phyloP scores from a whole-genome alignment of 805 yeast genomes.

The Saccharomycodes ludwigii region DNA sequence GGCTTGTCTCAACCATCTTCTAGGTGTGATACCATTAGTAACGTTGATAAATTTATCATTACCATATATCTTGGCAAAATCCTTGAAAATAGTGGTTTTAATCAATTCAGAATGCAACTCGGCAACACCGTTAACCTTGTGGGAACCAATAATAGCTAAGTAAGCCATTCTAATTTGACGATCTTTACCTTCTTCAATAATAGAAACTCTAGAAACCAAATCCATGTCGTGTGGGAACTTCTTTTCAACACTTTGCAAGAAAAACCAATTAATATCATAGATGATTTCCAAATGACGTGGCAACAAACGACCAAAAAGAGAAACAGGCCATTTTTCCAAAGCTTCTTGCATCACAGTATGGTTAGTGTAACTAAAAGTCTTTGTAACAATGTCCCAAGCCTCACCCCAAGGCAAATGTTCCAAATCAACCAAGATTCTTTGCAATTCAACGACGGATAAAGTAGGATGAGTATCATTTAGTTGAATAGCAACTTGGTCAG shows the following conservation, averaged over 20 bases:
- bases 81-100: conserved; percentile 79
- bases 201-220: conserved; percentile 57
- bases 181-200: conserved; percentile 66
- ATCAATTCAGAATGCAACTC: conserved; percentile 88
- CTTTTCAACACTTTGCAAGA: conserved; percentile 63
- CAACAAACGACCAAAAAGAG: conserved; percentile 59
- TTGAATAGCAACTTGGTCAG: conserved; percentile 83
- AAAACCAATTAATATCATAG: conserved; percentile 70
- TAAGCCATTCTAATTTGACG: conserved; percentile 88
- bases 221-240: conserved; percentile 62
- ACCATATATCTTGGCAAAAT: conserved; percentile 78
- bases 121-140: conserved; percentile 91
- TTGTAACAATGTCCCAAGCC: conserved; percentile 76
- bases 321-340: conserved; percentile 90
- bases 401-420: conserved; percentile 72
- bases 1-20: conserved; percentile 93
- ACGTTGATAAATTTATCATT: conserved; percentile 77
- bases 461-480: conserved; percentile 94
- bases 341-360: conserved; percentile 95
- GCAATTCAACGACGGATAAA: conserved; percentile 78
- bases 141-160: conserved; percentile 85
- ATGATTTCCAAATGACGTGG: conserved; percentile 90
- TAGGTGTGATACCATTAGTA: conserved; percentile 90
- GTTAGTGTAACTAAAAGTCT: conserved; percentile 83
- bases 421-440: conserved; percentile 72